Conservation (phyloP, 352 stramenopile genomes). For the Pythium brachiatum region DNA sequence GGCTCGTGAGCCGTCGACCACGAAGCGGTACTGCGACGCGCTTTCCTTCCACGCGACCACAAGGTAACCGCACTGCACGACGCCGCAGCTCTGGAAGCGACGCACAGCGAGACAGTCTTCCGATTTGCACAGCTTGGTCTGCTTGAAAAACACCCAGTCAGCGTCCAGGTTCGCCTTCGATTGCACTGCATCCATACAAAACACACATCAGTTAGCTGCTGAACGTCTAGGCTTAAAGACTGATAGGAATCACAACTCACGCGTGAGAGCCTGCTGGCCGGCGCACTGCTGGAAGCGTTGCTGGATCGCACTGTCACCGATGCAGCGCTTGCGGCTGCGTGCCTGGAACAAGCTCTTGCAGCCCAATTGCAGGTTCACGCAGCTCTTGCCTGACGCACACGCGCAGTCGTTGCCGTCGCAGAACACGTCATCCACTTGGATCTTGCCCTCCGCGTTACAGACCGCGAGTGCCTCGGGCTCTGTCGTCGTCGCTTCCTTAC, state of each 20-base stretch:
- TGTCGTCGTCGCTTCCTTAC: conserved; percentile 4
- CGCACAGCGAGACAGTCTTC: conserved; percentile 55
- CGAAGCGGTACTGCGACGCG: conserved; percentile 53
- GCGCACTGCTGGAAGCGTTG: conserved; percentile 56
- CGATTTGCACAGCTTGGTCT: conserved; percentile 46
- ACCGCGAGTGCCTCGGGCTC: conserved; percentile 32
- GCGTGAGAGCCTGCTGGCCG: conserved; percentile 42
- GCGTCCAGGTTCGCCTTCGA: conserved; percentile 45
- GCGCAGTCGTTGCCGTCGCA: conserved; percentile 59
- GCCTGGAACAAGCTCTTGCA: conserved; percentile 72
- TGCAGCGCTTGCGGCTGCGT: conserved; percentile 63
- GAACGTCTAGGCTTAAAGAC: too few species aligned
- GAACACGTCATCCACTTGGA: conserved; percentile 84
- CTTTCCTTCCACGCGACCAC: conserved; percentile 68
- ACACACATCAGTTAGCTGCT: neutral
- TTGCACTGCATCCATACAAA: conserved; percentile 26
- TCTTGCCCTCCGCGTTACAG: conserved; percentile 48
- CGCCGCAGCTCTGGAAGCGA: conserved; percentile 57
- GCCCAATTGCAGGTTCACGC: conserved; percentile 62
- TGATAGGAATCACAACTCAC: too few species aligned
- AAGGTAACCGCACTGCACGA: conserved; percentile 69
- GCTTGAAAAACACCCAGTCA: conserved; percentile 77
- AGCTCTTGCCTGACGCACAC: conserved; percentile 49
- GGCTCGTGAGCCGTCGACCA: conserved; percentile 67
- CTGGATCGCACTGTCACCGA: conserved; percentile 44